Base-by-base conservation (phyloP, 2,329 filamentous ascomycete genomes). In the Cyanodermella asteris region DNA sequence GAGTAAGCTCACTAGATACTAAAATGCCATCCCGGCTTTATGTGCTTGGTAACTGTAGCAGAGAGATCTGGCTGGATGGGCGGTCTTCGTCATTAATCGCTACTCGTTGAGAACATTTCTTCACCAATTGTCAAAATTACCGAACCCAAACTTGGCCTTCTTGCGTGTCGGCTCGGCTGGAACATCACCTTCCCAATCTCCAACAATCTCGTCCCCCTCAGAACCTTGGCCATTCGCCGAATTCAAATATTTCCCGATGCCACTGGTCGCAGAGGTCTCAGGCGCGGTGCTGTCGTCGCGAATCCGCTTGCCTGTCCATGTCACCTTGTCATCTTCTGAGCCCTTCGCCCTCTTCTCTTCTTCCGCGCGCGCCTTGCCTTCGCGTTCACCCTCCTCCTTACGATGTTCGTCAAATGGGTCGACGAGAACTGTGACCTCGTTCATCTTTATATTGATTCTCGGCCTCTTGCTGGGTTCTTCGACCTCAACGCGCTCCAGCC, bases 401-500 rank as follows among this genome's bases (percentile, higher is more conserved):
- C 80, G 57, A 41, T 91, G 97, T 49, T 94, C 84, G 32, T 81
- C 81, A 42, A 97, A 97, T 0, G 87, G 87, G 44, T 97, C 84
- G 5, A 94, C 65, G 34, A 90, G 87, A 5, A 97, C 68, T 0
- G 77, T 69, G 0, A 93, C 60, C 30, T 90, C 74, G 36, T 73
- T 64, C 39, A 97, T 87, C 31, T 68, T 51, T 31, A 93, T 75
- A 28, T 84, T 74, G 26, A 74, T 64, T 0, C 72, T 55, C 0
- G 87, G 87, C 5, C 73, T 59, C 44, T 81, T 73, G 11, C 58
- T 65, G n/a, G 68, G 55, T 11, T 61, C 66, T 37, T 82, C 78
- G 0, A 72, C 73, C 2, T 74, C 68, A 10, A 72, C 66, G 7
- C 64, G 63, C 49, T 97, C 87, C 51, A 97, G 68, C 29, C 65